Evolutionary conservation across 2,329 filamentous ascomycete genomes (phyloP).

Genomic region (Didymella segeticola): DNA sequence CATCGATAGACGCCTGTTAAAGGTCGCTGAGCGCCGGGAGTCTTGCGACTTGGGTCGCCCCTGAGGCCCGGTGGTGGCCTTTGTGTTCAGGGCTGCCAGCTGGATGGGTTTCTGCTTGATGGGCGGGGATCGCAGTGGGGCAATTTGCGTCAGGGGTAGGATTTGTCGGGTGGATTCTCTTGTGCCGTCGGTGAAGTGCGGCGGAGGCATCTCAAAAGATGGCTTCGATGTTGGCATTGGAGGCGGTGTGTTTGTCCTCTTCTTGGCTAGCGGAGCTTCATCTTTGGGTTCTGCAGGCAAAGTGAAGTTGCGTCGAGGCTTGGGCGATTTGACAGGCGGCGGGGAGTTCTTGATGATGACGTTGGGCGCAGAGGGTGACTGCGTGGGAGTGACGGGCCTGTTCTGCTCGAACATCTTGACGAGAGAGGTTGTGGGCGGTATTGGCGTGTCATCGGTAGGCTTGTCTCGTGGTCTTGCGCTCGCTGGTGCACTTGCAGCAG

Average conservation of each 20-base stretch:
- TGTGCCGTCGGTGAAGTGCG: conserved; percentile 24
- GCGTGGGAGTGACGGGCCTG: conserved; percentile 29
- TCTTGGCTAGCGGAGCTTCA: conserved; percentile 24
- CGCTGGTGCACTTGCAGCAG: conserved; percentile 21
- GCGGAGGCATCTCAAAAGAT: conserved; percentile 21
- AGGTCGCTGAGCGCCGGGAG: conserved; percentile 23
- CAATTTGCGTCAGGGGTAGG: conserved; percentile 26
- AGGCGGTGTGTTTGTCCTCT: conserved; percentile 33
- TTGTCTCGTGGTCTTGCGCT: conserved; percentile 30
- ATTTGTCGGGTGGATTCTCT: conserved; percentile 16
- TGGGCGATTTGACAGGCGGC: conserved; percentile 51
- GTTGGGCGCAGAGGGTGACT: conserved; percentile 22
- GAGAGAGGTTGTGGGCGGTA: conserved; percentile 68
- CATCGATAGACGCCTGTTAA: conserved; percentile 30
- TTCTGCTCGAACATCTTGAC: conserved; percentile 73
- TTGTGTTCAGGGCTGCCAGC: conserved; percentile 29
- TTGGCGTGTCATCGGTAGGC: conserved; percentile 62
- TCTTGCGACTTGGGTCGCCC: conserved; percentile 35
- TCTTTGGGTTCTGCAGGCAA: conserved; percentile 38
- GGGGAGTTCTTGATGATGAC: conserved; percentile 31
- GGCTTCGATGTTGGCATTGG: conserved; percentile 39
- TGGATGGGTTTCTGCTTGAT: conserved; percentile 37
- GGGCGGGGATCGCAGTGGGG: conserved; percentile 33
- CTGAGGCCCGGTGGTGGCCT: conserved; percentile 25
- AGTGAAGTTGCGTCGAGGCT: conserved; percentile 47